Base-by-base conservation (phyloP, 2,329 filamentous ascomycete genomes). In the Alternaria conjuncta region DNA sequence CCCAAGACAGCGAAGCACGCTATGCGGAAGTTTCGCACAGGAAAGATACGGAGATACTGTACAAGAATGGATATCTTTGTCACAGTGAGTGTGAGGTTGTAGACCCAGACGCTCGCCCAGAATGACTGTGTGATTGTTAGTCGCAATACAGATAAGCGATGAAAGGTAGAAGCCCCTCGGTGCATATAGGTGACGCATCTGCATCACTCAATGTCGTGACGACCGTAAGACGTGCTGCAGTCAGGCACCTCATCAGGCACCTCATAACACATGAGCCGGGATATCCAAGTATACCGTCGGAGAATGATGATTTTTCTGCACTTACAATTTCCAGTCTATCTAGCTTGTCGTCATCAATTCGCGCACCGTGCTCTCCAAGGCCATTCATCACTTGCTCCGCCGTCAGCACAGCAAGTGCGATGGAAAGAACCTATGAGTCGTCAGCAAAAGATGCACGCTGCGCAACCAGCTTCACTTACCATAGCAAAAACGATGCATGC, bases 51-150 rank as follows among this genome's bases (percentile, higher is more conserved):
- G 13, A 77, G 65, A 32, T 76, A 78, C 21, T 79, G 77, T 11
- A 75, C 60, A 26, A 79, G 65, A 41, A 79, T 75, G 3, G 76
- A 75, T 3, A 78, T 55, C 54, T 78, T 79, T n/a, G 68, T 77
- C 28, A 69, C 64, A 4, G 71, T 74, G 18, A 80, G 69, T 10
- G 71, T 57, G n/a, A 79, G 68, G 53, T 72, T 72, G 61, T 79
- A 78, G 8, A 77, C 68, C 75, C 74, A 78, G 0, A 78, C 61
- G 20, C 74, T 75, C 9, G 72, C 74, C 77, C 76, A 80, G 49
- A 80, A 79, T 26, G 74, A 71, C 77, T 79, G 47, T 12, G 30
- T 46, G 25, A 3, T 44, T 18, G 58, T 76, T 41, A 75, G 71
- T 32, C 18, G 21, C 21, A 25, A 36, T 41, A 41, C 36, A 41